Evolutionary conservation across 345 rosid genomes (phyloP), one percentile per base, ranked within the genome.

Genomic region (Eucalyptus marginata): DNA sequence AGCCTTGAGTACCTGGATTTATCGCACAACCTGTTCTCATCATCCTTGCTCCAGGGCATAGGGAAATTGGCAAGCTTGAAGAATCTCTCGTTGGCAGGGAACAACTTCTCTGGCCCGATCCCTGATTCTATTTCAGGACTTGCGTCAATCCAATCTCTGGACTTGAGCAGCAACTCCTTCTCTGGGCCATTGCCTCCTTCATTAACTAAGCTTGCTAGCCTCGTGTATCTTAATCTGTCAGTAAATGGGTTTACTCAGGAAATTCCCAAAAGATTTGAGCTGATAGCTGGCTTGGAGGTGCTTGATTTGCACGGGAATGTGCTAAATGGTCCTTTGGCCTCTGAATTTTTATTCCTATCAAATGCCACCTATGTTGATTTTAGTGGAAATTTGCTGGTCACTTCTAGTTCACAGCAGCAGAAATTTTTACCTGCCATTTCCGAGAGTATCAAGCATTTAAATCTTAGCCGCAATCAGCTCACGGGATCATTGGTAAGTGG

Each of bases 401-500:
- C 95, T 93, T 94, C 95, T 87, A 91, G 94, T 64, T 89, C 96
- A 5, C 94, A 86, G 84, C 88, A 88, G 85, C 59, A 93, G 92
- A 97, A 96, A 86, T 89, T 97, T 54, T 88, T 98, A 90, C 98
- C 99, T 2, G 96, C 94, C 89, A 93, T 98, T 89, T 98, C 99
- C 29, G 96, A 94, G 90, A 98, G 97, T 89, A 91, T 98, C 52
- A 93, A 93, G 93, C 89, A 92, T 90, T 92, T 98, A 79, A 95
- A 96, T 87, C 96, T 98, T 79, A 98, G 99, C 89, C 96, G 92
- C 92, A 98, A 98, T 91, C 99, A 92, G 91, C 96, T 98, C 33
- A 92, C 93, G 56, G 99, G 99, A 86, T 96, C 98, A 88, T 86
- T 98, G 91, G 92, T 96, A 62, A 92, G 92, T 92, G 98, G 92